Evolutionary conservation across 306 rosid species (phyloP).

Genomic region (Rosa lucieae): DNA sequence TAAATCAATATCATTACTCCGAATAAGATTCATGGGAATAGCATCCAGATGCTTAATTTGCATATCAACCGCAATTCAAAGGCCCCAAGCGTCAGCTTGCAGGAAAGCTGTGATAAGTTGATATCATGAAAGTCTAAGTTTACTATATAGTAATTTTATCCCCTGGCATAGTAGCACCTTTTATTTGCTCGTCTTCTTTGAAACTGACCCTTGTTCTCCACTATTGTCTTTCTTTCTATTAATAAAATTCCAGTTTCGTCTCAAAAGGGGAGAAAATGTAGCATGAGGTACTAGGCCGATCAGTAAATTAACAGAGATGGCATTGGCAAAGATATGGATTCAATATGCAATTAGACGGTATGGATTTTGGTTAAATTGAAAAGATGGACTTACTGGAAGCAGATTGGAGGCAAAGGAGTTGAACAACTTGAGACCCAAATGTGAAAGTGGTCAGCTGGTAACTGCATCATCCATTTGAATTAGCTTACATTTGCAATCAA

Average conservation of each 20-base stretch:
- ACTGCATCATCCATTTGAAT: conserved; percentile 39
- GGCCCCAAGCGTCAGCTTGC: too few species aligned
- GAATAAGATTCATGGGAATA: too few species aligned
- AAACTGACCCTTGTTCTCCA: too few species aligned
- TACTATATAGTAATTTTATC: too few species aligned
- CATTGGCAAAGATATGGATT: background rate
- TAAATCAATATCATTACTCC: too few species aligned
- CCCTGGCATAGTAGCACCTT: too few species aligned
- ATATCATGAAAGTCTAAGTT: too few species aligned
- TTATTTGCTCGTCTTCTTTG: too few species aligned
- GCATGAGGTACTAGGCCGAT: background rate
- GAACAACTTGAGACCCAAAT: conserved; percentile 74
- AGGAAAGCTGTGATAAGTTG: too few species aligned
- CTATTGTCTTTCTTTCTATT: background rate
- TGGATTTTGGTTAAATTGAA: background rate
- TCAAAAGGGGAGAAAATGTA: background rate
- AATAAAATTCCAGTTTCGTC: background rate
- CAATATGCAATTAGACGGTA: background rate
- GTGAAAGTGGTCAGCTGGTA: conserved; percentile 75
- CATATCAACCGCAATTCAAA: too few species aligned
- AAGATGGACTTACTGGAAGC: conserved; percentile 70
- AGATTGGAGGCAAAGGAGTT: conserved; percentile 73
- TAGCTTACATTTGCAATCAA: background rate
- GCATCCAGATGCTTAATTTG: too few species aligned
- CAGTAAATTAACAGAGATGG: background rate